Base-by-base conservation (phyloP, 257 asterid genomes). In the Fraxinus excelsior region DNA sequence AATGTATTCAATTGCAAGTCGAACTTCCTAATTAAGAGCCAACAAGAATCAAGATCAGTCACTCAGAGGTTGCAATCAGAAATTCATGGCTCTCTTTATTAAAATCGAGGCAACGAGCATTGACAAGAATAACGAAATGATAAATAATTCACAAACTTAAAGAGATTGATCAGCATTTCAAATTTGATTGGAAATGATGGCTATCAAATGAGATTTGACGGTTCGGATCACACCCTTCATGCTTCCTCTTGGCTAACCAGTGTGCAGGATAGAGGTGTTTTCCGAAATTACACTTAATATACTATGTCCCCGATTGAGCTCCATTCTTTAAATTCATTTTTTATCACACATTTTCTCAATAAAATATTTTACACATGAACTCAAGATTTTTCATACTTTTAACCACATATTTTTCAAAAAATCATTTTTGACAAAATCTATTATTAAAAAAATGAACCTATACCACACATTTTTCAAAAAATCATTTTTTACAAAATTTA, bases 1-100 rank as follows among this genome's bases (percentile, higher is more conserved):
- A 0, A 93, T 95, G 85, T 95, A 95, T 87, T 95, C 99, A 12
- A 95, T 95, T 46, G 98, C 99, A 66, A 95, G 92, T 70, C 98
- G 90, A 74, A 93, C 99, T 80, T 95, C 99, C 99, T 94, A 74
- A 40, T 65, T 32, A 64, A 60, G 19, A 28, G 37, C 74, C 53
- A 72, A 23, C 29, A 21, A 21, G 51, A 70, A 70, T 46, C 3
- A 32, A 32, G 53, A 79, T 73, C 46, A 73, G 42, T 73, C 72
- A 66, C 53, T 73, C 25, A 2, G 18, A 70, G n/a, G 34, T 25
- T 21, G 53, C 67, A 42, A 9, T 49, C 23, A 6, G 46, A 42
- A 28, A 65, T 40, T 42, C 35, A n/a, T 12, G 58, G 58, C 53
- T 25, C 60, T n/a, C 56, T 72, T 13, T 1, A 56, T 2, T n/a